A percentile compares a stretch with the other conserved stretches of the same genome.
These are phyloP conservation scores for Zygosaccharomyces siamensis DNA, from an alignment of 805 yeast species.

Conservation along the genomic window DNA sequence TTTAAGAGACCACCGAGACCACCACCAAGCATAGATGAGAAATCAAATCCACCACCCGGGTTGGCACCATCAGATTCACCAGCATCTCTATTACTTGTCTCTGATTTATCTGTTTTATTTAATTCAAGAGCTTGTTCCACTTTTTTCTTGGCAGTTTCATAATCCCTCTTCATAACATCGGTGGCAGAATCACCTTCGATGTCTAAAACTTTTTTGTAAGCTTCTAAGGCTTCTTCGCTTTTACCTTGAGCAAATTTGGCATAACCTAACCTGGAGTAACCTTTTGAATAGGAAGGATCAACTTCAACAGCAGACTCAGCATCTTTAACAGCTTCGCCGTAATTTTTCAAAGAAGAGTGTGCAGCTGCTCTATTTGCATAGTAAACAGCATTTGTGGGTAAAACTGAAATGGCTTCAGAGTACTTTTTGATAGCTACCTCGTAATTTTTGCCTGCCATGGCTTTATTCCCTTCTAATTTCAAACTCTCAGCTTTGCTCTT, in stretches of 20 bases:
- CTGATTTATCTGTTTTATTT: slow-evolving; percentile 21
- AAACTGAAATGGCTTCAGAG: slow-evolving; percentile 68
- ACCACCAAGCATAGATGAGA: slow-evolving; percentile 54
- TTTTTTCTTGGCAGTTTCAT: slow-evolving; percentile 86
- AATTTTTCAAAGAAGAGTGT: slow-evolving; percentile 69
- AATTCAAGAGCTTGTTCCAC: slow-evolving; percentile 67
- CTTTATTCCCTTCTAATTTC: slow-evolving; percentile 84
- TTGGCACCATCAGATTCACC: slow-evolving; percentile 24
- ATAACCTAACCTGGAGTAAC: slow-evolving; percentile 90
- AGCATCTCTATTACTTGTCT: slow-evolving; percentile 21
- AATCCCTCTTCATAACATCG: slow-evolving; percentile 89
- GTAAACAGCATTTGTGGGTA: slow-evolving; percentile 74
- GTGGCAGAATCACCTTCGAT: slow-evolving; percentile 80
- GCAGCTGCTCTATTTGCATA: slow-evolving; percentile 97
- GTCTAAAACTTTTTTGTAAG: slow-evolving; percentile 82
- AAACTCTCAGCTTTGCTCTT: slow-evolving; percentile 74
- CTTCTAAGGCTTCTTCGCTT: slow-evolving; percentile 81
- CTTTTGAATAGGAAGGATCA: slow-evolving; percentile 82
- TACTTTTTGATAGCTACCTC: slow-evolving; percentile 69
- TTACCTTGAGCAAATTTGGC: slow-evolving; percentile 95
- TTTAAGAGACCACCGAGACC: slow-evolving; percentile 65
- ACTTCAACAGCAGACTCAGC: slow-evolving; percentile 75
- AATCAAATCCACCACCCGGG: slow-evolving; percentile 54
- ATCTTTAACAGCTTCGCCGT: slow-evolving; percentile 73
- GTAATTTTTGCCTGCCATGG: slow-evolving; percentile 74